Conservation (phyloP, 2,329 filamentous ascomycete species). For the Septoria petroselini region DNA sequence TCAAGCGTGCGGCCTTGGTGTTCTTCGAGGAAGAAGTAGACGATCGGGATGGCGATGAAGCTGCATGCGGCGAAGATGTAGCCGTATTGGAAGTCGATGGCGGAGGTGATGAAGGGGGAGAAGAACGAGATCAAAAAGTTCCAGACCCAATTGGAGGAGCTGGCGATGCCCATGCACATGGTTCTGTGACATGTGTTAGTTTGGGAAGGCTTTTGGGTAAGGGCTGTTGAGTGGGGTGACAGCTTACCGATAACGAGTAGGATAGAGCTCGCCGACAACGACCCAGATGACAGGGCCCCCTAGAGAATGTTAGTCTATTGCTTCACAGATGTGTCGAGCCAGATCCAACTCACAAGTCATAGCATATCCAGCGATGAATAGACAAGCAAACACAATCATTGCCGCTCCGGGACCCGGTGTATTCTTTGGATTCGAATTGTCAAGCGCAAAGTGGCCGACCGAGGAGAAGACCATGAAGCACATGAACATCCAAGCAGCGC, state of each 20-base stretch:
- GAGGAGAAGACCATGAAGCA: conserved; percentile 58
- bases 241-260: no score
- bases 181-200: conserved; percentile 52
- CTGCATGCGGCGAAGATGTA: conserved; percentile 75
- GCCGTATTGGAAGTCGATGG: conserved; percentile 70
- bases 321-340: no score
- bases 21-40: conserved; percentile 77
- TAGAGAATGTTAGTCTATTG: no score
- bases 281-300: conserved; percentile 67
- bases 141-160: conserved; percentile 56
- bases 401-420: conserved; percentile 53
- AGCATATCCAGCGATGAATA: conserved; percentile 65
- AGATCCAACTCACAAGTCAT: conserved; percentile 51
- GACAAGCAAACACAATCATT: conserved; percentile 66
- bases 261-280: conserved; percentile 46
- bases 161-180: conserved; percentile 53
- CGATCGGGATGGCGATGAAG: conserved; percentile 59
- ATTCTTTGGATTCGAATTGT: conserved; percentile 34
- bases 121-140: conserved; percentile 57
- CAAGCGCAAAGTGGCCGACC: conserved; percentile 46
- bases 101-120: conserved; percentile 71
- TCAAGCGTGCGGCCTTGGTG: conserved; percentile 70
- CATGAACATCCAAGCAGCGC: conserved; percentile 50
- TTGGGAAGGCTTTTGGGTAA: no score
- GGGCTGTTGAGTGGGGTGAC: no score